A percentile compares a stretch with the other conserved stretches of the same genome.
Evolutionary conservation across 2,329 filamentous ascomycete genomes (phyloP).

Genomic region (Paecilomyces sp.): DNA sequence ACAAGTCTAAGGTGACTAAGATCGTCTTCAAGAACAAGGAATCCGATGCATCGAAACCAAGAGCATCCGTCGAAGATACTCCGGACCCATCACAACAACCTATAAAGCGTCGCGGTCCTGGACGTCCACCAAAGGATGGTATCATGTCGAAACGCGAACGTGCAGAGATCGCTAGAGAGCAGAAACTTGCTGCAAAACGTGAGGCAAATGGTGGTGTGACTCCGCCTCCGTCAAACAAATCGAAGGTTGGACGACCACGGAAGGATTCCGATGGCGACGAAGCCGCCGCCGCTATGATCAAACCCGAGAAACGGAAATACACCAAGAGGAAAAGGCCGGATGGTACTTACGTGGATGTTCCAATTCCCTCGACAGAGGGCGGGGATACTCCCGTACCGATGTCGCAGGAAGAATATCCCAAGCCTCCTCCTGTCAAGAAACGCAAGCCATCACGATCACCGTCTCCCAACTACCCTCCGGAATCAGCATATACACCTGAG

Average conservation of each 20-base stretch:
- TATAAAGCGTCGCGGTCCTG: slow-evolving; percentile 45
- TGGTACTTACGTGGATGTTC: slow-evolving; percentile 32
- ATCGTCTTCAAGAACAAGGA: slow-evolving; percentile 23
- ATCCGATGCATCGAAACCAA: slow-evolving; percentile 16
- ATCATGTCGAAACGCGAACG: slow-evolving; percentile 60
- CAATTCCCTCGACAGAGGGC: slow-evolving; percentile 37
- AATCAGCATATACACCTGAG: slow-evolving; percentile 54
- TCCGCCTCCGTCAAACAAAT: slow-evolving; percentile 27
- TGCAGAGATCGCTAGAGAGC: slow-evolving; percentile 46
- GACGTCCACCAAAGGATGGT: slow-evolving; percentile 59
- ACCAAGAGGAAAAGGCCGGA: slow-evolving; percentile 41
- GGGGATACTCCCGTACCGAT: slow-evolving; percentile 29
- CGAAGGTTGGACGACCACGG: slow-evolving; percentile 20
- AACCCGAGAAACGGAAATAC: slow-evolving; percentile 42
- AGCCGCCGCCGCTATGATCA: slow-evolving; percentile 32
- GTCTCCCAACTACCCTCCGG: slow-evolving; percentile 54
- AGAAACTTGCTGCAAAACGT: slow-evolving; percentile 42
- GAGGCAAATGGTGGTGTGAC: slow-evolving; percentile 42
- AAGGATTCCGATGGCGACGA: slow-evolving; percentile 23
- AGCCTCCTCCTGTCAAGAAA: slow-evolving; percentile 40
- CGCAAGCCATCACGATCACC: slow-evolving; percentile 51
- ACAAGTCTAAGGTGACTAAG: slow-evolving; percentile 19
- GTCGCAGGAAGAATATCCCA: slow-evolving; percentile 33
- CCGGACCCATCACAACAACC: slow-evolving; percentile 35
- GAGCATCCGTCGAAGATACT: slow-evolving; percentile 22